These are phyloP conservation scores for Gentiana macrophylla DNA, from an alignment of 257 asterid genomes.

Conservation along the genomic window DNA sequence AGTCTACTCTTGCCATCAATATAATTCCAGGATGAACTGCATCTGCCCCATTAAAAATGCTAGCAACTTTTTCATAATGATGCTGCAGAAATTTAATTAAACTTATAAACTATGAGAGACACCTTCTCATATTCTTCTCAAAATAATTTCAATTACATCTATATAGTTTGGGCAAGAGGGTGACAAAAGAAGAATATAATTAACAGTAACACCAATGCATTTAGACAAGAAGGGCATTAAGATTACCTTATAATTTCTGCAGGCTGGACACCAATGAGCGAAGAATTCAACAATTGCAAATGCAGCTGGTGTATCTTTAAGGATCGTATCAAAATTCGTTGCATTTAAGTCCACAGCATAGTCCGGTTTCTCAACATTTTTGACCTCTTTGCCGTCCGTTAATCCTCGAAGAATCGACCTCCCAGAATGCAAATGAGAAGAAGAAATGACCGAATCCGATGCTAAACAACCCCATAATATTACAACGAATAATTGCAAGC, in stretches of 20 bases:
- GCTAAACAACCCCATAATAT: constrained; percentile 19
- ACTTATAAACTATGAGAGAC: neutral
- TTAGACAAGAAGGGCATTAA: too few species aligned
- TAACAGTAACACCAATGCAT: neutral
- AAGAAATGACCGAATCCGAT: constrained; percentile 16
- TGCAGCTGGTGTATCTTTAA: constrained; percentile 59
- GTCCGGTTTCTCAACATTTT: constrained; percentile 24
- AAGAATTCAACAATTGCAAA: constrained; percentile 76
- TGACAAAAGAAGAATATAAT: neutral
- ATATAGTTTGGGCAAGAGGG: neutral
- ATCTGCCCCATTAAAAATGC: constrained; percentile 77
- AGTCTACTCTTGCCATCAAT: constrained; percentile 39
- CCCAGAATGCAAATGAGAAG: constrained; percentile 25
- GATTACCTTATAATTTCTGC: too few species aligned
- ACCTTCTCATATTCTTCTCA: too few species aligned
- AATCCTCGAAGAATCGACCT: constrained; percentile 59
- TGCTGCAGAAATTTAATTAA: constrained; percentile 43
- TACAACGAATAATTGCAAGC: constrained; percentile 15
- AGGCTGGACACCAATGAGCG: constrained; percentile 54
- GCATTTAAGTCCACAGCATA: constrained; percentile 64
- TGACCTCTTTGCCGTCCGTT: constrained; percentile 10
- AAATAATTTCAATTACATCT: too few species aligned
- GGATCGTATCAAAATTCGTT: constrained; percentile 57
- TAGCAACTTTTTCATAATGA: constrained; percentile 87
- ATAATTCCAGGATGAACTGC: constrained; percentile 74